phyloP scores from a whole-genome alignment of 345 rosid species.

The Arabidopsis thaliana region DNA sequence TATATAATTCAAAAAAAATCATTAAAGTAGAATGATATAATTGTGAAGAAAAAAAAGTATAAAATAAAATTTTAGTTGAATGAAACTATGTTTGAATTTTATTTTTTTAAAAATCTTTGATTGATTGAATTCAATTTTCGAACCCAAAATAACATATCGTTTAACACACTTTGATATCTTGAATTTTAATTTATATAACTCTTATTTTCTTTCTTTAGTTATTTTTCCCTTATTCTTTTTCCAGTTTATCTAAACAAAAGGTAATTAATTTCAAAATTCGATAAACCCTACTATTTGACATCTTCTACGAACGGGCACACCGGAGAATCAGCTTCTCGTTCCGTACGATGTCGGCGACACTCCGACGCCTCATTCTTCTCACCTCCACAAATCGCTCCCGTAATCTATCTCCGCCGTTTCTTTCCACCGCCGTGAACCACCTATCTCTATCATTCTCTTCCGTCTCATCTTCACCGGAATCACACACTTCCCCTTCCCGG shows the following conservation, averaged over 20 bases:
- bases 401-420: conserved; percentile 10
- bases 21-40: too few relatives aligned
- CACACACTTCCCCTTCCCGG: conserved; percentile 38
- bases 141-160: too few relatives aligned
- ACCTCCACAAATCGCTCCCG: conserved; percentile 9
- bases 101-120: too few relatives aligned
- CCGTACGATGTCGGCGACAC: conserved; percentile 43
- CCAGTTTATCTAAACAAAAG: background rate
- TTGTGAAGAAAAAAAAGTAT: too few relatives aligned
- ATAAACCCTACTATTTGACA: background rate
- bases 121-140: too few relatives aligned
- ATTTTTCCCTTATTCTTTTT: too few relatives aligned
- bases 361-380: conserved; percentile 48
- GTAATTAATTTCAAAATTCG: background rate
- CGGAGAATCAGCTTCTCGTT: background rate
- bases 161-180: too few relatives aligned
- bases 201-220: too few relatives aligned
- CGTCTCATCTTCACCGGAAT: conserved; percentile 30
- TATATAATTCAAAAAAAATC: too few relatives aligned
- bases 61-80: too few relatives aligned
- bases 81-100: too few relatives aligned
- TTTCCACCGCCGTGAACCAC: conserved; percentile 36
- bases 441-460: conserved; percentile 32
- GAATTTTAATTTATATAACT: too few relatives aligned
- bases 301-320: background rate